Percentiles rank a stretch among this genome's conserved stretches.
phyloP scores from a whole-genome alignment of 148 eudicot species.

The Salicornia ramosissima region DNA sequence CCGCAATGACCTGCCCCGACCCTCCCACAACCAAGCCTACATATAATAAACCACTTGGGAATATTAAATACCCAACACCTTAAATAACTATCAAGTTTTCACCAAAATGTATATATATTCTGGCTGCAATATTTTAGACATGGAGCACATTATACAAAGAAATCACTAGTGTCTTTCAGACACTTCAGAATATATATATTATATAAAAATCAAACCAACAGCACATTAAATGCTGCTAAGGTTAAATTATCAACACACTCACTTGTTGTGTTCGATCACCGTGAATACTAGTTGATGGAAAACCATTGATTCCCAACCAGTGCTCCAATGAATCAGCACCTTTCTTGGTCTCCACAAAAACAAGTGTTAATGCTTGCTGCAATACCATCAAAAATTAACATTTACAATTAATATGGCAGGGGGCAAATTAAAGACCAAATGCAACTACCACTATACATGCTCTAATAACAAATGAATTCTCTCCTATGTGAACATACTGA shows the following conservation, averaged over 20 bases:
- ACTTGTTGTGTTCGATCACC: conserved; percentile 91
- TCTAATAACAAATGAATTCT: background rate
- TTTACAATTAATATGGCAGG: background rate
- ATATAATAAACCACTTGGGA: too few relatives aligned
- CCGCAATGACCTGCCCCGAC: too few relatives aligned
- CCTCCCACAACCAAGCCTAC: too few relatives aligned
- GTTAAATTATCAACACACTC: conserved; percentile 17
- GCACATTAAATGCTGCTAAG: background rate
- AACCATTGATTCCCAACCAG: conserved; percentile 61
- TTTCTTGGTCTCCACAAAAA: conserved; percentile 80
- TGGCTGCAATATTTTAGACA: too few relatives aligned
- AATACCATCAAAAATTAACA: conserved; percentile 12
- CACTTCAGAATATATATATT: background rate
- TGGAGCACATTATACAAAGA: too few relatives aligned
- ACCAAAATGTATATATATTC: background rate
- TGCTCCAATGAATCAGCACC: conserved; percentile 77
- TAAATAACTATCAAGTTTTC: background rate
- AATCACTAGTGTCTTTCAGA: too few relatives aligned
- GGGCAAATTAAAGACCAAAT: background rate
- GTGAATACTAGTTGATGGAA: conserved; percentile 82
- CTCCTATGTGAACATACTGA: background rate
- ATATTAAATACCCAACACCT: background rate
- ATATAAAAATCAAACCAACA: background rate
- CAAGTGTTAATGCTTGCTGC: conserved; percentile 76
- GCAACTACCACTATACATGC: background rate